Evolutionary conservation across 345 rosid genomes (phyloP).

Genomic region (Nephelium lappaceum): DNA sequence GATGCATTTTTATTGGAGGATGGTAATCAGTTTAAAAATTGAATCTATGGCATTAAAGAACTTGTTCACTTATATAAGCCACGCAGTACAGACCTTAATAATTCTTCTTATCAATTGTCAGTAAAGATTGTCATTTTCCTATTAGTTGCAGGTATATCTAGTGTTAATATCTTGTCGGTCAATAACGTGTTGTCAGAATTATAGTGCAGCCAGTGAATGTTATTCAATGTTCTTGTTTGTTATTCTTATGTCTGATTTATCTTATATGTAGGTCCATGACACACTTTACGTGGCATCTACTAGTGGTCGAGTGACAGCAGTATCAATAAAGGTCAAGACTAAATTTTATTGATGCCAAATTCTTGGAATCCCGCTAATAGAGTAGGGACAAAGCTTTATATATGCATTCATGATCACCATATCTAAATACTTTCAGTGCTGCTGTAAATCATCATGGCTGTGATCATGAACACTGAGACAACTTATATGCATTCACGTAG

Average conservation of each 20-base stretch:
- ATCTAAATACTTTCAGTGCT: neutral
- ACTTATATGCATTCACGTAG: neutral
- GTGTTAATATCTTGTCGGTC: neutral
- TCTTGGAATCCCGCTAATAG: neutral
- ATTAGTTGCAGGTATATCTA: neutral
- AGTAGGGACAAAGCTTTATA: neutral
- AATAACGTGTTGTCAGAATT: neutral
- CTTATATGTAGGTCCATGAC: conserved; percentile 39
- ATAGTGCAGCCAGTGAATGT: neutral
- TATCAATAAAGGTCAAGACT: conserved; percentile 63
- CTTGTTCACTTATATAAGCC: neutral
- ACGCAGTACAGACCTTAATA: neutral
- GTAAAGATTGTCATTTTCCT: too few relatives aligned
- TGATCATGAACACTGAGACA: neutral
- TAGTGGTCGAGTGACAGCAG: conserved; percentile 75
- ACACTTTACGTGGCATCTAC: conserved; percentile 80
- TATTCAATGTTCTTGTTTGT: conserved; percentile 20
- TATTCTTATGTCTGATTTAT: conserved; percentile 11
- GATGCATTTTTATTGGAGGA: too few relatives aligned
- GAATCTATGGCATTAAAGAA: neutral
- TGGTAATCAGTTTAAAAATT: neutral
- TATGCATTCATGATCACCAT: neutral
- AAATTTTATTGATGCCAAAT: neutral
- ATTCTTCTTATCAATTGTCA: neutral
- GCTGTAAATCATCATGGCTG: neutral